Conservation (phyloP, 768 basidiomycete genomes). For the Boletus rex-veris region DNA sequence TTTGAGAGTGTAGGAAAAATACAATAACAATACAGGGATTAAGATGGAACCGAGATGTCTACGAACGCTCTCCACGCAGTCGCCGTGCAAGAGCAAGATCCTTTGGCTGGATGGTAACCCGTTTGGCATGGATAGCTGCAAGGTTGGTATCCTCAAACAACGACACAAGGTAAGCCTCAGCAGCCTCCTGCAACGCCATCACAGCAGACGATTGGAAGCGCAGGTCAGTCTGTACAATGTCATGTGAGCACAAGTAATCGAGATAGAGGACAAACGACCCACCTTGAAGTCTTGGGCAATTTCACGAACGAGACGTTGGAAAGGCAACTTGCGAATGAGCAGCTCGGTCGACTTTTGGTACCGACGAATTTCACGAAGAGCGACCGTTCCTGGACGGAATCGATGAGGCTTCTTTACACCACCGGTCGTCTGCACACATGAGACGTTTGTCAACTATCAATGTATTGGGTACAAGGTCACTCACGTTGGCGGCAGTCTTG, state of each 20-base stretch:
- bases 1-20: not conserved
- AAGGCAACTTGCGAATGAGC: conserved; percentile 87
- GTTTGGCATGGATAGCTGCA: conserved; percentile 83
- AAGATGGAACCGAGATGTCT: not conserved
- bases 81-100: conserved; percentile 78
- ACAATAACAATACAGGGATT: not conserved
- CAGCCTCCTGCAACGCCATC: conserved; percentile 83
- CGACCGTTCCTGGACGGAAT: conserved; percentile 87
- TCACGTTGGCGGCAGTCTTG: conserved; percentile 45
- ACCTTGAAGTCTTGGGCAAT: conserved; percentile 95
- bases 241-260: not conserved
- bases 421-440: conserved; percentile 61
- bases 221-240: conserved; percentile 77
- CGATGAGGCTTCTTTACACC: conserved; percentile 97
- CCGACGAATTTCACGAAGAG: conserved; percentile 87
- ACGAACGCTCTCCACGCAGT: conserved; percentile 71
- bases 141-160: conserved; percentile 80
- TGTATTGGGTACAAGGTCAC: not conserved
- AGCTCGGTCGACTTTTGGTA: conserved; percentile 94
- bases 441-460: conserved; percentile 5
- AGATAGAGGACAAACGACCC: not conserved
- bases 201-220: conserved; percentile 95
- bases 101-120: conserved; percentile 82
- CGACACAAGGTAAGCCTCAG: conserved; percentile 77
- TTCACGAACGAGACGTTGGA: conserved; percentile 93